These are phyloP conservation scores for Danielia reshetovae DNA, from an alignment of 805 yeast species.

Conservation along the genomic window DNA sequence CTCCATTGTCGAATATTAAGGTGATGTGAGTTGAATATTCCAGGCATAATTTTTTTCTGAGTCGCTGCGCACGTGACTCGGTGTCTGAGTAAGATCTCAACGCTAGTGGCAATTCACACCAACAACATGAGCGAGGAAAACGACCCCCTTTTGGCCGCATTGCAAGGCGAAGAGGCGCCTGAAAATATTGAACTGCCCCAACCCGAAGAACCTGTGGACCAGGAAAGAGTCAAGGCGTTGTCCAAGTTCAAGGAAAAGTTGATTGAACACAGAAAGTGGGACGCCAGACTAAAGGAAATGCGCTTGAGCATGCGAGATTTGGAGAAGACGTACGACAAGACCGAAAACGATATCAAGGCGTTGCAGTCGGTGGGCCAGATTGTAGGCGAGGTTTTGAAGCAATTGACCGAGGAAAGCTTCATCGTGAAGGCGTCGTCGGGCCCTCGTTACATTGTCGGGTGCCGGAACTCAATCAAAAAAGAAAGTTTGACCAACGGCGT, in stretches of 20 bases:
- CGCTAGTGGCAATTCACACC: neutral
- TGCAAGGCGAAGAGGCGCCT: constrained; percentile 37
- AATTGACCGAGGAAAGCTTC: constrained; percentile 88
- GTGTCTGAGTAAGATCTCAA: no score
- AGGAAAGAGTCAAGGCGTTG: constrained; percentile 75
- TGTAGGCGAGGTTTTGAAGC: constrained; percentile 95
- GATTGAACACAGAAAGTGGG: constrained; percentile 92
- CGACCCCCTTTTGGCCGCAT: constrained; percentile 75
- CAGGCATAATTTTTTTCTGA: neutral
- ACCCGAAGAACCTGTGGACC: constrained; percentile 42
- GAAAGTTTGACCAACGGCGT: constrained; percentile 86
- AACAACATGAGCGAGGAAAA: constrained; percentile 52
- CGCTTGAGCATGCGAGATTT: constrained; percentile 79
- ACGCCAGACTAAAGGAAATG: constrained; percentile 79
- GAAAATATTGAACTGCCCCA: no score
- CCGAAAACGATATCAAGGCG: constrained; percentile 96
- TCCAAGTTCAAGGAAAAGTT: constrained; percentile 77
- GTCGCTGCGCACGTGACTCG: constrained; percentile 1
- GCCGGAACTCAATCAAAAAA: constrained; percentile 87
- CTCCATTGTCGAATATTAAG: constrained; percentile 64
- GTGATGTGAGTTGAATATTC: constrained; percentile 7
- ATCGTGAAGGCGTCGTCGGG: constrained; percentile 97
- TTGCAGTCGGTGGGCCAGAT: constrained; percentile 96
- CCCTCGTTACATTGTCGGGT: constrained; percentile 96
- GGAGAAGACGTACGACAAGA: constrained; percentile 81